A percentile compares a stretch with the other conserved stretches of the same genome.
phyloP scores from a whole-genome alignment of 2,329 filamentous ascomycete species.

The Tympanopsis confertula region DNA sequence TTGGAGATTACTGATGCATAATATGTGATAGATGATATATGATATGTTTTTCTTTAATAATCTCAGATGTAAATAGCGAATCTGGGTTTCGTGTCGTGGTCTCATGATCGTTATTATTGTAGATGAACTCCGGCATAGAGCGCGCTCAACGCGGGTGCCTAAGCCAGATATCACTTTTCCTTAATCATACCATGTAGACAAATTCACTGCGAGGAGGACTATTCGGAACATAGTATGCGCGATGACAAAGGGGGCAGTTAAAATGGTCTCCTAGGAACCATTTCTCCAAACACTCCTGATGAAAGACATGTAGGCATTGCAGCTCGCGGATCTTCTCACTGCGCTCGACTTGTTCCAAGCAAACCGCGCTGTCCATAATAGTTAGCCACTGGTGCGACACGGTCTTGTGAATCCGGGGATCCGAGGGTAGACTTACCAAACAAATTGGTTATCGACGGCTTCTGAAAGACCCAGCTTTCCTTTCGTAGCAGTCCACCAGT shows the following conservation, averaged over 20 bases:
- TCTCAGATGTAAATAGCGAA: too few species aligned
- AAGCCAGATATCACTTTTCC: too few species aligned
- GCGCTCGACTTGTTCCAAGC: slow-evolving; percentile 20
- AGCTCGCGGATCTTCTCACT: slow-evolving; percentile 21
- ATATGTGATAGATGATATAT: too few species aligned
- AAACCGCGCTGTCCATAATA: slow-evolving; percentile 20
- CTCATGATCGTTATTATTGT: too few species aligned
- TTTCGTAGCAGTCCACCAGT: slow-evolving; percentile 21
- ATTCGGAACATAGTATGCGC: slow-evolving; percentile 18
- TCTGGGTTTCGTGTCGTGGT: too few species aligned
- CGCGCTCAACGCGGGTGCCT: too few species aligned
- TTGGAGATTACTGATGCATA: too few species aligned
- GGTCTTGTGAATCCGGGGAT: background rate
- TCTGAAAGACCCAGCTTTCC: slow-evolving; percentile 17
- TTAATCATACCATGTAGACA: slow-evolving; percentile 22
- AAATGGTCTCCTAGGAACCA: slow-evolving; percentile 24
- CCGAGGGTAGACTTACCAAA: background rate
- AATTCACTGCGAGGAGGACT: slow-evolving; percentile 14
- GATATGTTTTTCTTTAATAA: too few species aligned
- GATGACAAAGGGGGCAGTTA: slow-evolving; percentile 22
- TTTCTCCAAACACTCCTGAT: slow-evolving; percentile 22
- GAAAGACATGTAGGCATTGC: slow-evolving; percentile 23
- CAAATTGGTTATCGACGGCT: slow-evolving; percentile 9
- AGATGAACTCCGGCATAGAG: too few species aligned
- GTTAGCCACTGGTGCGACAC: slow-evolving; percentile 7